phyloP scores from a whole-genome alignment of 768 basidiomycete genomes.

The Phaeotremella skinneri region DNA sequence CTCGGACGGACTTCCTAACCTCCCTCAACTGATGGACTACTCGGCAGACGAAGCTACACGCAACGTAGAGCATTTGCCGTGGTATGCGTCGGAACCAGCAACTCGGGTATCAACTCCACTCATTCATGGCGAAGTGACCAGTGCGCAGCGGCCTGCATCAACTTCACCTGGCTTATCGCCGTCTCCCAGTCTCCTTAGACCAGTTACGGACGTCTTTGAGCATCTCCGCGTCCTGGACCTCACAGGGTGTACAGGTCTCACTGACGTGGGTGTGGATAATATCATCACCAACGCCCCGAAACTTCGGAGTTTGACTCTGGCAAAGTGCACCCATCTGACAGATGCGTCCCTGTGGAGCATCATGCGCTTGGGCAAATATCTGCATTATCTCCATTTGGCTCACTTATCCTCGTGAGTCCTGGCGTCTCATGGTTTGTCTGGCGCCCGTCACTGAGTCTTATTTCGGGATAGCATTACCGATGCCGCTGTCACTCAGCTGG shows the following conservation, averaged over 20 bases:
- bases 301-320: constrained; percentile 79
- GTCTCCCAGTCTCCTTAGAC: constrained; percentile 12
- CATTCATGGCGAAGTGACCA: background rate
- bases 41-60: constrained; percentile 17
- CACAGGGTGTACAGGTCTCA: constrained; percentile 75
- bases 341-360: constrained; percentile 80
- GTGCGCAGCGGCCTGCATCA: background rate
- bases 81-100: constrained; percentile 2
- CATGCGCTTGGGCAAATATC: constrained; percentile 79
- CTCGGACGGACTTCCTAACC: constrained; percentile 79
- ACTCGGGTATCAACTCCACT: background rate
- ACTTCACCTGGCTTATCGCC: background rate
- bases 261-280: constrained; percentile 78
- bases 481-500: constrained; percentile 75
- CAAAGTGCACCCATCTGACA: constrained; percentile 76
- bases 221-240: constrained; percentile 90
- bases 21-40: constrained; percentile 51
- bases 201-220: constrained; percentile 58
- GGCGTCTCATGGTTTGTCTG: background rate
- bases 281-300: constrained; percentile 76
- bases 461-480: constrained; percentile 71
- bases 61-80: background rate
- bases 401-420: constrained; percentile 62
- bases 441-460: constrained; percentile 34
- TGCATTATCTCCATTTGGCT: constrained; percentile 93